Base-by-base conservation (phyloP, 2,329 filamentous ascomycete genomes). In the Exophiala calicioides region DNA sequence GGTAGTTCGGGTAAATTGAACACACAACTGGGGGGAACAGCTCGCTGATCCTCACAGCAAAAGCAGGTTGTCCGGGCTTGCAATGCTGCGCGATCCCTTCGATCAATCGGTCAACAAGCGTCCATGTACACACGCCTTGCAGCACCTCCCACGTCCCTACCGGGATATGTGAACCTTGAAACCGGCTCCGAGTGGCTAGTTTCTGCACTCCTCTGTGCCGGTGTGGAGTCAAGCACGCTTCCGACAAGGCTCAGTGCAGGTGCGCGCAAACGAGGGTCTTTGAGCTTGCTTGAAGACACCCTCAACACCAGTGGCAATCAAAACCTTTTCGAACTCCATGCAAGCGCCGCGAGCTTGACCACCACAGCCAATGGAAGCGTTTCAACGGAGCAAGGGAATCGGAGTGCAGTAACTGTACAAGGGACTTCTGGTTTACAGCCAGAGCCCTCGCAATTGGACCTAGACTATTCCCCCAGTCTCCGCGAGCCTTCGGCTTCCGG, bases 261-360 rank as follows among this genome's bases (percentile, higher is more conserved):
- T 3, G 65, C 65, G 18, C 52, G 55, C 58, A 53, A 72, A 64
- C 57, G 69, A 69, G 51, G 75, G 18, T 81, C 76, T 1, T 68
- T 93, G 34, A 76, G 78, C 29, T 77, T 82, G 39, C 68, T 91
- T 34, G 79, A 84, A 23, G 79, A 81, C 43, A 74, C 79, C 9
- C 70, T 94, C 42, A 90, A 89, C 57, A 76, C 81, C 21, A 83
- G 85, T 47, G 88, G 88, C n/a, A 86, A 82, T 50, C 88, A 90
- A 61, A 85, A 81, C 19, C 82, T 97, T 24, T 88, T 85, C 5
- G 83, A 84, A 50, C 72, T 95, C 36, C 78, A 82, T 47, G 81
- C 94, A 71, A 82, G 78, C 39, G 70, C 88, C 42, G 38, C 27
- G 13, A 33, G 20, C 38, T 3, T 37, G 9, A 37, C 34, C 18